phyloP scores from a whole-genome alignment of 148 eudicot genomes.

The Vaccinium vitisidaea region DNA sequence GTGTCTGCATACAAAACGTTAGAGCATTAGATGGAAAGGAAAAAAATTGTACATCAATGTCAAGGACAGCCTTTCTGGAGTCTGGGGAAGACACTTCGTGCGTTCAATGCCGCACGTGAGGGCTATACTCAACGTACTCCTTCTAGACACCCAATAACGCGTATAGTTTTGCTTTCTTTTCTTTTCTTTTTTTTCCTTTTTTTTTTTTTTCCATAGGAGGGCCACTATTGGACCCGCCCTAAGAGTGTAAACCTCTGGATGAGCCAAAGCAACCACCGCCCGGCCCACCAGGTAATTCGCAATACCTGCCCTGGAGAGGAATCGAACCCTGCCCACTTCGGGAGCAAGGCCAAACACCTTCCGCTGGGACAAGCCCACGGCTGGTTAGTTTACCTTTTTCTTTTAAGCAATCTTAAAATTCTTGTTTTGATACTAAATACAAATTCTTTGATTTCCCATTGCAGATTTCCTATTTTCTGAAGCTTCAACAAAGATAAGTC shows the following conservation, averaged over 20 bases:
- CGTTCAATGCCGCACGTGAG: not conserved
- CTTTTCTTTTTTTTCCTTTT: too few species aligned
- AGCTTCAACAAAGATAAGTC: not conserved
- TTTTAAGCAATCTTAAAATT: not conserved
- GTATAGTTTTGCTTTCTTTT: not conserved
- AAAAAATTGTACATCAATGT: not conserved
- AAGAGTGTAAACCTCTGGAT: too few species aligned
- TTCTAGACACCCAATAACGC: not conserved
- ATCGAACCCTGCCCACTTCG: too few species aligned
- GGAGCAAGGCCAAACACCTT: too few species aligned
- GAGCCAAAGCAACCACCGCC: too few species aligned
- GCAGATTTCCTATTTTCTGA: not conserved
- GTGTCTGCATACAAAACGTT: conserved; percentile 64
- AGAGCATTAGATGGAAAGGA: conserved; percentile 12
- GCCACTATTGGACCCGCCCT: too few species aligned
- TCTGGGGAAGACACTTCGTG: not conserved
- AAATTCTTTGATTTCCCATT: not conserved
- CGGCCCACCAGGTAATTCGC: too few species aligned
- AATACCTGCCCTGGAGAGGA: too few species aligned
- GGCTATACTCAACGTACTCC: not conserved
- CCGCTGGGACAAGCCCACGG: too few species aligned
- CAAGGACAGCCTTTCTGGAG: not conserved
- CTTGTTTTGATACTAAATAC: not conserved
- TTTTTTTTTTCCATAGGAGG: too few species aligned
- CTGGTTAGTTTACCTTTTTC: not conserved